These are phyloP conservation scores for Rutstroemia sydowiana DNA, from an alignment of 2,329 filamentous ascomycete species.

Conservation along the genomic window DNA sequence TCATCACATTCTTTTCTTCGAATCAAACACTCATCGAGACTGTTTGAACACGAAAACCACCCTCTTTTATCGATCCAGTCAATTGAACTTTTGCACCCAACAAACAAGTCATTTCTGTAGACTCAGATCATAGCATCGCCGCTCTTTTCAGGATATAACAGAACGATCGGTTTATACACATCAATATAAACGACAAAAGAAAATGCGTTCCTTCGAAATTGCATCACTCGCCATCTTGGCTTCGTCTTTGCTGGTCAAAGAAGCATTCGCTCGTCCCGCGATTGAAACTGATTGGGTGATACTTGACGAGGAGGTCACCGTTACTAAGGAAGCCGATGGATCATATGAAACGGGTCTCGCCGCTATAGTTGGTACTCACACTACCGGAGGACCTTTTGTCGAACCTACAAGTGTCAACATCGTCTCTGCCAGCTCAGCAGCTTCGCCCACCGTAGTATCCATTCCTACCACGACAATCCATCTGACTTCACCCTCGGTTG, in stretches of 20 bases:
- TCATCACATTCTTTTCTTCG: slow-evolving; percentile 9
- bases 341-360: slow-evolving; percentile 16
- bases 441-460: neutral
- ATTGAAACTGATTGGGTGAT: slow-evolving; percentile 18
- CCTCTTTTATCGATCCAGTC: slow-evolving; percentile 6
- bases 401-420: slow-evolving; percentile 8
- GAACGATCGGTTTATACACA: neutral
- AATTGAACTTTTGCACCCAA: slow-evolving; percentile 1
- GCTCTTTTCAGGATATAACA: neutral
- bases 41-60: neutral
- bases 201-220: slow-evolving; percentile 24
- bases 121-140: neutral
- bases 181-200: neutral
- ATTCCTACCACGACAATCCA: neutral
- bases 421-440: neutral
- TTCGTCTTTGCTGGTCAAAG: slow-evolving; percentile 28
- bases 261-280: slow-evolving; percentile 20
- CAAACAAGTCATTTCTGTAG: slow-evolving; percentile 1
- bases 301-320: slow-evolving; percentile 21
- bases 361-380: slow-evolving; percentile 16
- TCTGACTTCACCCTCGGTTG: neutral
- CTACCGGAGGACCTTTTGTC: slow-evolving; percentile 9
- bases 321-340: slow-evolving; percentile 20
- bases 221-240: slow-evolving; percentile 24
- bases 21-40: slow-evolving; percentile 5